A percentile compares a stretch with the other conserved stretches of the same genome.
Evolutionary conservation across 1,139 yeast species (phyloP).

Genomic region (Hanseniaspora uvarum): DNA sequence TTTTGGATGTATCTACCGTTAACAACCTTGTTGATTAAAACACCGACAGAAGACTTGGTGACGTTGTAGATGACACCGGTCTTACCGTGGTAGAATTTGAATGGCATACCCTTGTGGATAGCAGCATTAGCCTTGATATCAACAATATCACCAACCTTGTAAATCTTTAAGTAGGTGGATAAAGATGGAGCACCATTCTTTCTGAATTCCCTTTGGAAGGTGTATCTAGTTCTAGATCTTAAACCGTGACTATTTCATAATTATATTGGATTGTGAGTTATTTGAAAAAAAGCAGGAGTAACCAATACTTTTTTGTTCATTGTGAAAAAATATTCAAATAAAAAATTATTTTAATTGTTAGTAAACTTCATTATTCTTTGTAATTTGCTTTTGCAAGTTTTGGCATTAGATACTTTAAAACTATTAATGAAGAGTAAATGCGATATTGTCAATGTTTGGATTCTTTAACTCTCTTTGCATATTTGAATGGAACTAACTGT

Average conservation of each 20-base stretch:
- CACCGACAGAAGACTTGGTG: constrained; percentile 97
- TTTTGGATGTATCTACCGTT: constrained; percentile 98
- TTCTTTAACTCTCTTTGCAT: background rate
- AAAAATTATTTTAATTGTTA: background rate
- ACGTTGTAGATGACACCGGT: constrained; percentile 98
- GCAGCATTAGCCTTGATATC: constrained; percentile 99
- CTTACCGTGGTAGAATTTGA: constrained; percentile 99
- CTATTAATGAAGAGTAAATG: background rate
- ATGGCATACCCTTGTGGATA: constrained; percentile 99
- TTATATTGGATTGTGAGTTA: background rate
- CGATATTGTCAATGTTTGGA: background rate
- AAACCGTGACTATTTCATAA: constrained; percentile 71
- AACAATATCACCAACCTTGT: constrained; percentile 98
- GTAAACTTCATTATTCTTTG: background rate
- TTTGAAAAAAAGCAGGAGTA: background rate
- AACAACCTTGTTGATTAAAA: constrained; percentile 93
- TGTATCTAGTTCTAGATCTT: constrained; percentile 99
- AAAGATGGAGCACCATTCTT: constrained; percentile 91
- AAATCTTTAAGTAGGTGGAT: constrained; percentile 93
- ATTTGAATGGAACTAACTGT: too few relatives aligned
- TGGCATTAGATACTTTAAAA: background rate
- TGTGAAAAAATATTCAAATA: background rate
- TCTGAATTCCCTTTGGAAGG: constrained; percentile 99
- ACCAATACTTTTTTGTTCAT: background rate
- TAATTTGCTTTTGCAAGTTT: background rate